Percentiles rank a stretch among this genome's conserved stretches.
phyloP scores from a whole-genome alignment of 768 basidiomycete species.

The Roridomyces roridus region DNA sequence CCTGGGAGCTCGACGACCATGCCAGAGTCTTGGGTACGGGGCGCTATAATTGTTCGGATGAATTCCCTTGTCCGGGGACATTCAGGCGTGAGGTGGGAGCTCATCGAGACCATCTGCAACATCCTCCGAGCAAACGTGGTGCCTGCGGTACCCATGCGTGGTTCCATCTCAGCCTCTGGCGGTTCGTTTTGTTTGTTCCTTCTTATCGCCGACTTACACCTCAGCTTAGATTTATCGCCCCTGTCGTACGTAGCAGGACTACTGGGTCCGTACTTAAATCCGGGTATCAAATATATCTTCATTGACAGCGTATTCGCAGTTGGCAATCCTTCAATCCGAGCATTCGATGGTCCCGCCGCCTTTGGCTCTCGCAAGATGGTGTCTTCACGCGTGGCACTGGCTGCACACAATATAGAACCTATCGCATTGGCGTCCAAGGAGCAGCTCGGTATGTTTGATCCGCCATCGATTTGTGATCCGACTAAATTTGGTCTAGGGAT shows the following conservation, averaged over 20 bases:
- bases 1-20: slow-evolving; percentile 70
- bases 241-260: slow-evolving; percentile 73
- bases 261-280: slow-evolving; percentile 45
- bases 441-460: slow-evolving; percentile 50
- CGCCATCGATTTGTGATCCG: neutral
- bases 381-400: slow-evolving; percentile 58
- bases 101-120: slow-evolving; percentile 72
- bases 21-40: slow-evolving; percentile 89
- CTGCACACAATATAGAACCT: slow-evolving; percentile 59
- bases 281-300: neutral
- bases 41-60: slow-evolving; percentile 79
- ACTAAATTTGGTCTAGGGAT: slow-evolving; percentile 35
- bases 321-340: slow-evolving; percentile 70
- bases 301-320: slow-evolving; percentile 27
- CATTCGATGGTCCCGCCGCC: slow-evolving; percentile 60
- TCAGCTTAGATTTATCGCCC: slow-evolving; percentile 44
- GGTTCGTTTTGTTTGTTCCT: slow-evolving; percentile 43
- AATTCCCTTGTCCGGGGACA: slow-evolving; percentile 85
- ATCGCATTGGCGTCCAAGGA: slow-evolving; percentile 70
- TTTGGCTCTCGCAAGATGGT: slow-evolving; percentile 57
- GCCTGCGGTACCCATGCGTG: slow-evolving; percentile 80
- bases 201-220: neutral
- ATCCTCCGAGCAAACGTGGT: slow-evolving; percentile 69
- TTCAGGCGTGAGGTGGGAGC: slow-evolving; percentile 67
- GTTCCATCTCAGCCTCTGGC: slow-evolving; percentile 81